phyloP scores from a whole-genome alignment of 1,284 basidiomycete species.

The Puccinia horiana region DNA sequence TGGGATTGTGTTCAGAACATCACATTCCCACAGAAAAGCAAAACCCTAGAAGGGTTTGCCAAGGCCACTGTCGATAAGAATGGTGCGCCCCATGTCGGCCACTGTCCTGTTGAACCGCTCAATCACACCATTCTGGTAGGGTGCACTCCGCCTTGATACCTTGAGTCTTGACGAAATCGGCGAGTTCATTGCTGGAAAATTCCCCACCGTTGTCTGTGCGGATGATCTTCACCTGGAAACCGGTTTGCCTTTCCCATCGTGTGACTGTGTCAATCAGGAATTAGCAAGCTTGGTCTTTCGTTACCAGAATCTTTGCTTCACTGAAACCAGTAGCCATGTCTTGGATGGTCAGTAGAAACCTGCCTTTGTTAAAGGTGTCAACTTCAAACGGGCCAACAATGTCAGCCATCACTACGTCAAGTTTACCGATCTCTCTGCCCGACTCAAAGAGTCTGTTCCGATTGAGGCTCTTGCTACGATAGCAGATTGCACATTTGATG shows the following conservation, averaged over 20 bases:
- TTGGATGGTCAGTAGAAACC: too few species aligned
- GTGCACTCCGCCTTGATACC: not conserved
- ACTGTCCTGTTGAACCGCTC: constrained; percentile 23
- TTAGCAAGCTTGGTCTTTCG: too few species aligned
- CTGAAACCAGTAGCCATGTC: too few species aligned
- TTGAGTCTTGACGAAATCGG: not conserved
- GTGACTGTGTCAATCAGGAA: too few species aligned
- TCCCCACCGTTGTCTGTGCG: not conserved
- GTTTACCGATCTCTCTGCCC: too few species aligned
- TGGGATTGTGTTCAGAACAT: not conserved
- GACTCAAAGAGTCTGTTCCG: too few species aligned
- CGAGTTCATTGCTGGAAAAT: not conserved
- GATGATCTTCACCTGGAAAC: not conserved
- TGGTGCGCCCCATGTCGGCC: not conserved
- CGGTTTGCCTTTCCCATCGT: not conserved
- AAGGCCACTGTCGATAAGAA: not conserved
- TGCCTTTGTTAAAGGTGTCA: too few species aligned
- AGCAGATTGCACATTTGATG: too few species aligned
- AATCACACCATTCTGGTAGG: not conserved
- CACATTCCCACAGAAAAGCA: not conserved
- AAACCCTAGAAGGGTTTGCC: not conserved
- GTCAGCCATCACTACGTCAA: too few species aligned
- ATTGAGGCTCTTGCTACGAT: too few species aligned
- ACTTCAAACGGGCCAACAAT: too few species aligned
- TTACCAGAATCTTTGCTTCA: not conserved